Base-by-base conservation (phyloP, 129 eudicot genomes). In the Saposhnikovia divaricata region DNA sequence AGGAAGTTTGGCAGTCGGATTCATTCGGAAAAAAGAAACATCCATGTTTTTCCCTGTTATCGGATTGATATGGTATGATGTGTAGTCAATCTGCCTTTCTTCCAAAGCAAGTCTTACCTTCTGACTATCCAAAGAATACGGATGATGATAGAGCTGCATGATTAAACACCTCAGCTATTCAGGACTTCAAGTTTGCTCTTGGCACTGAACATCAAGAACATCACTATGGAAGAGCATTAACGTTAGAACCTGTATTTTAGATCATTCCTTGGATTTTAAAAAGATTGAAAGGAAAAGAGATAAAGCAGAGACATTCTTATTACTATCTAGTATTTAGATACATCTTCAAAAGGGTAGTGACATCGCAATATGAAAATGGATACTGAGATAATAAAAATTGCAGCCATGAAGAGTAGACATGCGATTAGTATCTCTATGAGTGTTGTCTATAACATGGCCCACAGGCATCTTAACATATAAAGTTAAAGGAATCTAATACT, bases 121-220 rank as follows among this genome's bases (percentile, higher is more conserved):
- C 83, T 94, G 98, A 93, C 98, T 94, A 80, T 94, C 92, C 81
- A 94, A 53, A 21, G 98, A 94, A 81, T 78, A 87, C 1, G 97
- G 97, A 78, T 91, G 98, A 87, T 94, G 98, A 86, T 91, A 94
- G 55, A 94, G 84, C 93, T 93, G 98, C 98, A 93, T 93, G 75
- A 27, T 42, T 71, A 75, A 55, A 76, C 43, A 21, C 82, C 66
- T 79, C 18, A 25, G 39, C 74, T 82, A 42, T 61, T 61, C 15
- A 9, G 69, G 15, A n/a, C 34, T 55, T 57, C 27, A 43, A 55
- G 43, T 63, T 40, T 63, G 48, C 37, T 78, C 81, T 78, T 65
- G 27, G 74, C 19, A 42, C 21, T 3, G 77, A 9, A 59, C 31
- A 59, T 57, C 66, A 57, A 57, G 66, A 23, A 23, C 66, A 8